Conservation (phyloP, 768 basidiomycete genomes). For the Sarcomyxa edulis region DNA sequence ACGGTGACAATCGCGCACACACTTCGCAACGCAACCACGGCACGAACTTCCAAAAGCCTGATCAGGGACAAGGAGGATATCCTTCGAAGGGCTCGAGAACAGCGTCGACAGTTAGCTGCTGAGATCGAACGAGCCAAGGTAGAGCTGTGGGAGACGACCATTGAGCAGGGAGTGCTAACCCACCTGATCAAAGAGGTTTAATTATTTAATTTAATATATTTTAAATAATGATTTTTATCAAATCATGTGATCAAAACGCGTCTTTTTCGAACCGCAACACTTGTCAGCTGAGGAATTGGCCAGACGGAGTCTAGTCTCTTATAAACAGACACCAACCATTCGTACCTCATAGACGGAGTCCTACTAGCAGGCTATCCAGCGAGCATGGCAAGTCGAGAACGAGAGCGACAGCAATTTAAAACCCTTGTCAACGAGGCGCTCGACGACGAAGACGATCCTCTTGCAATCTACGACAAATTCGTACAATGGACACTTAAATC, state of each 20-base stretch:
- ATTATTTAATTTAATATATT: not conserved
- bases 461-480: slow-evolving; percentile 81
- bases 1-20: not conserved
- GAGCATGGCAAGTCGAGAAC: too few relatives aligned
- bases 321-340: too few relatives aligned
- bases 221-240: too few relatives aligned
- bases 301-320: too few relatives aligned
- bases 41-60: slow-evolving; percentile 12
- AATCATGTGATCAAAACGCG: too few relatives aligned
- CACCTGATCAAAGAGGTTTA: slow-evolving; percentile 33
- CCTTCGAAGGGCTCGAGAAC: slow-evolving; percentile 47
- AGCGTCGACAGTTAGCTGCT: slow-evolving; percentile 42
- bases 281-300: too few relatives aligned
- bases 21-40: slow-evolving; percentile 4
- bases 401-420: slow-evolving; percentile 29
- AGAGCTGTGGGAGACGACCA: slow-evolving; percentile 68
- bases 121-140: slow-evolving; percentile 59
- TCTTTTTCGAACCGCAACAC: too few relatives aligned
- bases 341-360: too few relatives aligned
- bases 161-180: slow-evolving; percentile 61
- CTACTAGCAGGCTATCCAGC: too few relatives aligned
- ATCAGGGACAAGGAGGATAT: slow-evolving; percentile 33
- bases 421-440: slow-evolving; percentile 45
- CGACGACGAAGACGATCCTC: slow-evolving; percentile 78
- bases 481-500: slow-evolving; percentile 85